phyloP scores from a whole-genome alignment of 139 green algal genomes.

The Penium margaritaceum region DNA sequence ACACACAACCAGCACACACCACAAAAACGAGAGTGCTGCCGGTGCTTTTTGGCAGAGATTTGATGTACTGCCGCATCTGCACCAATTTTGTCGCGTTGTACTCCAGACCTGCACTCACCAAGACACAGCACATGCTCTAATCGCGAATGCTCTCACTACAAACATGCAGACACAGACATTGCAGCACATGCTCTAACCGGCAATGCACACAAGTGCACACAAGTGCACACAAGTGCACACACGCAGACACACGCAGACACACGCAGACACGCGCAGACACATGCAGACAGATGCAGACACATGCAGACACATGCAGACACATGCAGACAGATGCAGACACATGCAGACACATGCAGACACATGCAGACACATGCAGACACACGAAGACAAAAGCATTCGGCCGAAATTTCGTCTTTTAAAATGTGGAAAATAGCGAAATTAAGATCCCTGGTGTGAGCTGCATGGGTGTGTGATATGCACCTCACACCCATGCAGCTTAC shows the following conservation, averaged over 20 bases:
- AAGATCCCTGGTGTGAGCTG: no score
- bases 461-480: no score
- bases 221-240: not conserved
- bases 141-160: not conserved
- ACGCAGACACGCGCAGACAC: not conserved
- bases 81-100: constrained; percentile 58
- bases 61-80: constrained; percentile 54
- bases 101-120: constrained; percentile 72
- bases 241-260: not conserved
- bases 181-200: not conserved
- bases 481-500: no score
- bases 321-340: not conserved
- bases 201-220: not conserved
- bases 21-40: constrained; percentile 70
- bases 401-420: constrained; percentile 27
- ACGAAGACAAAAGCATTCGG: not conserved
- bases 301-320: constrained; percentile 42
- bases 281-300: constrained; percentile 81
- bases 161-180: not conserved
- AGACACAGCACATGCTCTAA: constrained; percentile 54
- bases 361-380: no score
- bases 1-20: constrained; percentile 12
- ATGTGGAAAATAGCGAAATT: no score
- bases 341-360: not conserved
- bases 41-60: constrained; percentile 22